These are phyloP conservation scores for Tuber indicum DNA, from an alignment of 495 filamentous ascomycete genomes.

Conservation along the genomic window DNA sequence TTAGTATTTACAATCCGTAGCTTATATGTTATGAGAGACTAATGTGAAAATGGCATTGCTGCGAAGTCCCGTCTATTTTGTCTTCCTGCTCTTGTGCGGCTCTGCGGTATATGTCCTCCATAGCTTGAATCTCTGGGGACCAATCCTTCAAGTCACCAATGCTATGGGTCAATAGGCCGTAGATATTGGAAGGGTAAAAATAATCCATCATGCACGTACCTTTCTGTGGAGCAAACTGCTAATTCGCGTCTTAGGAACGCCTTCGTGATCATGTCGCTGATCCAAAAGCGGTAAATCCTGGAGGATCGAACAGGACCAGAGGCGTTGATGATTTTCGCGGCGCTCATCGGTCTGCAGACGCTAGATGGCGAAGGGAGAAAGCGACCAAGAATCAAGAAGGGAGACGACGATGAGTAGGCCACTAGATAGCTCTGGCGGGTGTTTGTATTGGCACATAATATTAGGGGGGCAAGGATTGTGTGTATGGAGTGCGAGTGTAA, in stretches of 20 bases:
- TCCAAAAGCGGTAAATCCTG: conserved; percentile 11
- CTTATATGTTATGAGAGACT: conserved; percentile 31
- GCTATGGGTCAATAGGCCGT: conserved; percentile 82
- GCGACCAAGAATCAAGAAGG: conserved; percentile 15
- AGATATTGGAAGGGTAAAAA: conserved; percentile 67
- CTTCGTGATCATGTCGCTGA: conserved; percentile 25
- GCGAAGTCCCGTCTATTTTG: conserved; percentile 85
- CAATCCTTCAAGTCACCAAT: conserved; percentile 87
- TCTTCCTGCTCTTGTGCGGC: conserved; percentile 68
- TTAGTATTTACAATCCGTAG: background rate
- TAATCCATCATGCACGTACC: background rate
- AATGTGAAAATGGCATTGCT: conserved; percentile 56
- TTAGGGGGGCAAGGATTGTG: background rate
- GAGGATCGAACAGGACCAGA: conserved; percentile 13
- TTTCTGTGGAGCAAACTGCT: background rate
- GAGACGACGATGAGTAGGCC: conserved; percentile 24
- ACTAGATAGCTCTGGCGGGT: background rate
- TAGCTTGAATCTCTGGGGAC: conserved; percentile 87
- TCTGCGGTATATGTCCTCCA: conserved; percentile 80
- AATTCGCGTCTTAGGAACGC: conserved; percentile 27
- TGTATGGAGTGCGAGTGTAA: background rate
- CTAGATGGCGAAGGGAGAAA: conserved; percentile 27
- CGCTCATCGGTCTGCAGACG: conserved; percentile 22
- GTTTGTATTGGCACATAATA: background rate
- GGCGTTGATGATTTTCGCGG: conserved; percentile 22